These are phyloP conservation scores for Penicillium sp. DNA, from an alignment of 2,329 filamentous ascomycete genomes.

Conservation along the genomic window DNA sequence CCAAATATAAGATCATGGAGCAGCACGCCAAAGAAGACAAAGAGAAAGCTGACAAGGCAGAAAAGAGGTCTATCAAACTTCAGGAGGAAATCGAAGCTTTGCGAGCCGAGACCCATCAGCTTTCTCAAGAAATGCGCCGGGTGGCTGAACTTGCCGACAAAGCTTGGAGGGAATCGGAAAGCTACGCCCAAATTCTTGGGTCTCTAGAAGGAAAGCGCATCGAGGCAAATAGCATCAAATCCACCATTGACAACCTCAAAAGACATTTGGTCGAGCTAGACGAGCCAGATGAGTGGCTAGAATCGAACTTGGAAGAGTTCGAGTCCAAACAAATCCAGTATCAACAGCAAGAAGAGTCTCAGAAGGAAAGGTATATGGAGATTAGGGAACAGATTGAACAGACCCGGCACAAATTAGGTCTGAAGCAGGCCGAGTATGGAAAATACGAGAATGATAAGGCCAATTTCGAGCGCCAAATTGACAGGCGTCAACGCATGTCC, in stretches of 20 bases:
- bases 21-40: slow-evolving; percentile 81
- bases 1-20: slow-evolving; percentile 74
- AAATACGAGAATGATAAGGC: slow-evolving; percentile 85
- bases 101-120: slow-evolving; percentile 65
- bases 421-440: slow-evolving; percentile 59
- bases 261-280: slow-evolving; percentile 75
- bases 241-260: slow-evolving; percentile 72
- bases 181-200: slow-evolving; percentile 75
- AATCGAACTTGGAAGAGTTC: slow-evolving; percentile 75
- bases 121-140: slow-evolving; percentile 52
- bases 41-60: slow-evolving; percentile 74
- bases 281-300: slow-evolving; percentile 78
- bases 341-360: slow-evolving; percentile 65
- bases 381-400: slow-evolving; percentile 60
- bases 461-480: slow-evolving; percentile 80
- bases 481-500: slow-evolving; percentile 72
- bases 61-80: slow-evolving; percentile 69
- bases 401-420: slow-evolving; percentile 47
- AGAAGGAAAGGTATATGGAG: slow-evolving; percentile 68
- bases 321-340: slow-evolving; percentile 73
- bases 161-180: slow-evolving; percentile 74
- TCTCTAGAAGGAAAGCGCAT: slow-evolving; percentile 77
- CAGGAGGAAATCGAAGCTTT: slow-evolving; percentile 65
- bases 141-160: slow-evolving; percentile 60
- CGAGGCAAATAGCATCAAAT: slow-evolving; percentile 71